Conservation (phyloP, 129 eudicot species). For the Helianthus tuberosus region DNA sequence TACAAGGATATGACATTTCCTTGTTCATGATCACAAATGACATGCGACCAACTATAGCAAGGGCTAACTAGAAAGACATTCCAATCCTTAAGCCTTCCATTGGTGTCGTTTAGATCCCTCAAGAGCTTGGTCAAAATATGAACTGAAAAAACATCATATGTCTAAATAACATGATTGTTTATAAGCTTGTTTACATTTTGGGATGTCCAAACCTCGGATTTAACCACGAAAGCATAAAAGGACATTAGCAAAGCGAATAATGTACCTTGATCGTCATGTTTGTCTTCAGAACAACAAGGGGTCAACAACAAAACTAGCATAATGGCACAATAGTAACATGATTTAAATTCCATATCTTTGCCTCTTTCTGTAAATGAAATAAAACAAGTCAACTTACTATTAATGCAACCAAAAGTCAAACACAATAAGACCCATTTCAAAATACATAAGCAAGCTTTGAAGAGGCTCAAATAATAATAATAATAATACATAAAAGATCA, state of each 20-base stretch:
- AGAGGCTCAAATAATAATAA: neutral
- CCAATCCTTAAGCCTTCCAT: constrained; percentile 63
- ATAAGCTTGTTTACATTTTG: too few species aligned
- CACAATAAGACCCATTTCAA: neutral
- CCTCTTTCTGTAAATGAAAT: constrained; percentile 25
- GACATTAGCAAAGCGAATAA: neutral
- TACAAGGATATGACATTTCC: constrained; percentile 82
- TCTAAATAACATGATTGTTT: too few species aligned
- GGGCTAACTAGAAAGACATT: constrained; percentile 64
- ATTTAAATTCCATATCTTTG: constrained; percentile 32
- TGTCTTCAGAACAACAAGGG: constrained; percentile 40
- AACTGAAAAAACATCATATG: constrained; percentile 44
- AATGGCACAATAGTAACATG: constrained; percentile 31
- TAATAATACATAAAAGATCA: neutral
- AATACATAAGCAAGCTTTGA: neutral
- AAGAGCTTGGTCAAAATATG: constrained; percentile 56
- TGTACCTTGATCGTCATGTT: constrained; percentile 66
- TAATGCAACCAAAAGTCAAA: neutral
- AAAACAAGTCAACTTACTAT: neutral
- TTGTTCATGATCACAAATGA: constrained; percentile 57
- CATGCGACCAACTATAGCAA: constrained; percentile 91
- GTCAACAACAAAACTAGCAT: constrained; percentile 46
- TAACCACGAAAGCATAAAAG: neutral
- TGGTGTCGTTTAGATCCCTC: constrained; percentile 63
- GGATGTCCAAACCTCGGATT: neutral